These are phyloP conservation scores for Phytophthora lateralis DNA, from an alignment of 352 stramenopile species.

Conservation along the genomic window DNA sequence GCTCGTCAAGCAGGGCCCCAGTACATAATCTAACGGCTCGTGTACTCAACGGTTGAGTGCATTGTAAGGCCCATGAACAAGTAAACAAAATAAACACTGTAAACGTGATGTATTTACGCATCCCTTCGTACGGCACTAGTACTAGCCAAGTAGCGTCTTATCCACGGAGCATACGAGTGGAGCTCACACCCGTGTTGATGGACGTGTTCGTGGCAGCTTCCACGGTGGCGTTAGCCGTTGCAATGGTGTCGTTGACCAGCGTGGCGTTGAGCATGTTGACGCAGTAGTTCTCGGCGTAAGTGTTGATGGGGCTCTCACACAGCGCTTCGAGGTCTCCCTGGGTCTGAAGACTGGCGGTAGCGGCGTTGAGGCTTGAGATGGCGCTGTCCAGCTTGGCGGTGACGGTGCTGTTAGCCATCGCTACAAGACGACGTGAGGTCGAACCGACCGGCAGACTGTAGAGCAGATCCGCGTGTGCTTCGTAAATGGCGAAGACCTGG, in stretches of 20 bases:
- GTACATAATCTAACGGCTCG: too few species aligned
- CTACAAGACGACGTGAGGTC: conserved; percentile 23
- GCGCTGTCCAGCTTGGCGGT: conserved; percentile 28
- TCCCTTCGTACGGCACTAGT: background rate
- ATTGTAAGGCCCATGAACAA: too few species aligned
- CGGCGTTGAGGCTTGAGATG: conserved; percentile 43
- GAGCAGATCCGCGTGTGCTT: conserved; percentile 43
- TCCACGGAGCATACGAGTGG: conserved; percentile 20
- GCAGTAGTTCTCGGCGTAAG: conserved; percentile 41
- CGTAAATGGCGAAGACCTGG: conserved; percentile 47
- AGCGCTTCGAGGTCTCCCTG: conserved; percentile 40
- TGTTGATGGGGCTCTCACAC: conserved; percentile 38
- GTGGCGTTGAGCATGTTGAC: conserved; percentile 36
- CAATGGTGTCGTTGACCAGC: conserved; percentile 25
- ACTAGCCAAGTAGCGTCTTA: background rate
- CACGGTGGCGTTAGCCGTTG: conserved; percentile 30
- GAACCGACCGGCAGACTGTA: conserved; percentile 35
- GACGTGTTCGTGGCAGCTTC: conserved; percentile 26
- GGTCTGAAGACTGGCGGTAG: conserved; percentile 39
- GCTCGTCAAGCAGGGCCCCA: too few species aligned
- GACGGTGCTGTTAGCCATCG: conserved; percentile 20
- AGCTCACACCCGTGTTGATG: conserved; percentile 19
- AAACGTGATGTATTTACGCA: background rate
- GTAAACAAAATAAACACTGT: background rate
- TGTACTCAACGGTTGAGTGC: too few species aligned